Conservation (phyloP, 1,284 basidiomycete species). For the Kalmanozyma brasiliensis region DNA sequence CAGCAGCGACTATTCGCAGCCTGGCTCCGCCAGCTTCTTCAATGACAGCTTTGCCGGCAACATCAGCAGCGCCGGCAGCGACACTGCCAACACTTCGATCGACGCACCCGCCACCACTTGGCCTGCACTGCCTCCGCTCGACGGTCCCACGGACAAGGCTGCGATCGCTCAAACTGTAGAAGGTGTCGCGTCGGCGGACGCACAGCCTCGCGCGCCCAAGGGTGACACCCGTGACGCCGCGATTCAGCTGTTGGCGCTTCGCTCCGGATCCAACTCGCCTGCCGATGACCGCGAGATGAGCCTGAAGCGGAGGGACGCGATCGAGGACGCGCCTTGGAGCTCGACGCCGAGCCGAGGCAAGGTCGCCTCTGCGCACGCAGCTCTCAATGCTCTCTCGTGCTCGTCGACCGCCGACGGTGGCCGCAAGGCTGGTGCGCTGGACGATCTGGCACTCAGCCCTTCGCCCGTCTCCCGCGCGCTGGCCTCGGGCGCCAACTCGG, state of each 20-base stretch:
- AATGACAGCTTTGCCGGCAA: conserved; percentile 43
- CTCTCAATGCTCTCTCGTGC: conserved; percentile 42
- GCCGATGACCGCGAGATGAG: conserved; percentile 39
- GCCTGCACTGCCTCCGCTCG: conserved; percentile 27
- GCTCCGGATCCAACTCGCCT: conserved; percentile 45
- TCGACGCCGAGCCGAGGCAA: conserved; percentile 36
- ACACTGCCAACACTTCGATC: conserved; percentile 41
- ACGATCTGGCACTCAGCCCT: conserved; percentile 31
- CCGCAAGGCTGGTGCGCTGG: conserved; percentile 6
- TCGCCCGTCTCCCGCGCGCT: conserved; percentile 36
- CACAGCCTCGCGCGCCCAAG: conserved; percentile 27
- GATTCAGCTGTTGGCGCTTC: conserved; percentile 45
- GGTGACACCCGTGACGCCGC: conserved; percentile 45
- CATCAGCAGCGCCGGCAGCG: conserved; percentile 41
- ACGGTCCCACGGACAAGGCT: conserved; percentile 15
- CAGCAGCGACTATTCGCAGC: conserved; percentile 48
- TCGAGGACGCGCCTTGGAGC: conserved; percentile 36
- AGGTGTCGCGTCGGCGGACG: neutral
- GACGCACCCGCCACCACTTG: conserved; percentile 40
- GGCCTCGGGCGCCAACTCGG: conserved; percentile 17
- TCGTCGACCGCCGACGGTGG: conserved; percentile 16
- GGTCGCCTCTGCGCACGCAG: conserved; percentile 29
- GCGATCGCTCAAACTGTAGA: conserved; percentile 11
- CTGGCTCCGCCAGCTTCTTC: conserved; percentile 44
- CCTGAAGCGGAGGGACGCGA: conserved; percentile 17